These are phyloP conservation scores for Naematelia encephala DNA, from an alignment of 768 basidiomycete species.

Conservation along the genomic window DNA sequence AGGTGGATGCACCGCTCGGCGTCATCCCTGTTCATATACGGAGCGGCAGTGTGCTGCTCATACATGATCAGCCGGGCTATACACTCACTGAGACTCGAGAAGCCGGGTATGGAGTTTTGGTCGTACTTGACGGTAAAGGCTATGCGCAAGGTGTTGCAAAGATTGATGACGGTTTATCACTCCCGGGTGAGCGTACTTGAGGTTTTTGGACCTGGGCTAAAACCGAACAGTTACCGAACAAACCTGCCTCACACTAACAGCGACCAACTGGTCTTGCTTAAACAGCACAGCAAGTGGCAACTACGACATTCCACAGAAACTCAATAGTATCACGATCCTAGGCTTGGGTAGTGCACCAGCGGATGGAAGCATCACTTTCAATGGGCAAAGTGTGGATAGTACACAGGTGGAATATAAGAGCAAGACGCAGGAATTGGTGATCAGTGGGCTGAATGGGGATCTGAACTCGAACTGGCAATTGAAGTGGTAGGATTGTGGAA, in stretches of 20 bases:
- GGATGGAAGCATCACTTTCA: constrained; percentile 52
- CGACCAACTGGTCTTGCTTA: constrained; percentile 49
- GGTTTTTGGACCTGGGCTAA: no score
- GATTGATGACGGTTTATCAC: constrained; percentile 67
- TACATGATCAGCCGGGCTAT: constrained; percentile 64
- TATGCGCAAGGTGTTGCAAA: constrained; percentile 62
- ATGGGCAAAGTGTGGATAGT: constrained; percentile 48
- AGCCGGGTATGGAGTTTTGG: constrained; percentile 63
- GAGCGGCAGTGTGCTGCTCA: constrained; percentile 64
- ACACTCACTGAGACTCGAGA: constrained; percentile 64
- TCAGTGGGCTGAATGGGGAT: constrained; percentile 52
- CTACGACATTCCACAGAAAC: constrained; percentile 56
- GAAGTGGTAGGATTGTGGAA: constrained; percentile 51
- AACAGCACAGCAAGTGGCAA: constrained; percentile 44
- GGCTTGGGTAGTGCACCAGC: constrained; percentile 53
- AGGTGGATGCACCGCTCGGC: constrained; percentile 63
- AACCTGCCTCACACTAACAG: constrained; percentile 56
- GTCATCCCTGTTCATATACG: constrained; percentile 75
- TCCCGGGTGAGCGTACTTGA: constrained; percentile 61
- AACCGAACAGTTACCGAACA: neutral
- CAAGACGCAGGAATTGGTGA: constrained; percentile 54
- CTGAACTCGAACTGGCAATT: constrained; percentile 54
- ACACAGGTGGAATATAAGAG: constrained; percentile 44
- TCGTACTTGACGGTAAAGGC: constrained; percentile 57
- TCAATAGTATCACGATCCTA: constrained; percentile 61